Evolutionary conservation across 2,329 filamentous ascomycete genomes (phyloP).

Genomic region (Helotiales sp.): DNA sequence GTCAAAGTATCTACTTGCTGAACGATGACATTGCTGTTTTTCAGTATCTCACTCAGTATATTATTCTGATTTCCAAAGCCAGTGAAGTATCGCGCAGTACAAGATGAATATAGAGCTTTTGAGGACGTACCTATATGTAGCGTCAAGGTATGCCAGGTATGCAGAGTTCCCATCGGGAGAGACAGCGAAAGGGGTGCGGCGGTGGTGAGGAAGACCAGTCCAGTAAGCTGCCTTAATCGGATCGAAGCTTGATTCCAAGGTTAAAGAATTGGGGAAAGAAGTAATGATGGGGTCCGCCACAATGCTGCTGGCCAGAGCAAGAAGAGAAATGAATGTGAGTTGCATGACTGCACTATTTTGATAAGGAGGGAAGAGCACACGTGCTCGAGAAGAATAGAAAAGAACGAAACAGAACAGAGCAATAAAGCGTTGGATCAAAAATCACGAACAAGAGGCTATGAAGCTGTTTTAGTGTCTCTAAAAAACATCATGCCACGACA

Average conservation of each 20-base stretch:
- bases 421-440: not conserved
- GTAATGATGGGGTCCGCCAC: slow-evolving; percentile 25
- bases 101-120: too few species aligned
- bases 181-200: slow-evolving; percentile 61
- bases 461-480: not conserved
- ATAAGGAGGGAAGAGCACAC: slow-evolving; percentile 22
- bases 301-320: slow-evolving; percentile 21
- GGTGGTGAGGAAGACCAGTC: slow-evolving; percentile 60
- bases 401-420: not conserved
- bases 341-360: slow-evolving; percentile 19
- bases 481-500: not conserved
- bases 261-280: slow-evolving; percentile 43
- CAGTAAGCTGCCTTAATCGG: slow-evolving; percentile 61
- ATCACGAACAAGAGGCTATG: not conserved
- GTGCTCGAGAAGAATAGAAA: slow-evolving; percentile 7
- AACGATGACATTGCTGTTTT: slow-evolving; percentile 55
- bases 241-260: slow-evolving; percentile 53
- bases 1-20: slow-evolving; percentile 55
- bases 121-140: too few species aligned
- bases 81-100: too few species aligned
- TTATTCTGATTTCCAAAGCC: too few species aligned
- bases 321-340: slow-evolving; percentile 24
- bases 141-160: slow-evolving; percentile 61
- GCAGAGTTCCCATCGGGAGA: slow-evolving; percentile 59
- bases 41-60: too few species aligned